phyloP scores from a whole-genome alignment of 1,139 yeast genomes.

The Blastobotrys elegans region DNA sequence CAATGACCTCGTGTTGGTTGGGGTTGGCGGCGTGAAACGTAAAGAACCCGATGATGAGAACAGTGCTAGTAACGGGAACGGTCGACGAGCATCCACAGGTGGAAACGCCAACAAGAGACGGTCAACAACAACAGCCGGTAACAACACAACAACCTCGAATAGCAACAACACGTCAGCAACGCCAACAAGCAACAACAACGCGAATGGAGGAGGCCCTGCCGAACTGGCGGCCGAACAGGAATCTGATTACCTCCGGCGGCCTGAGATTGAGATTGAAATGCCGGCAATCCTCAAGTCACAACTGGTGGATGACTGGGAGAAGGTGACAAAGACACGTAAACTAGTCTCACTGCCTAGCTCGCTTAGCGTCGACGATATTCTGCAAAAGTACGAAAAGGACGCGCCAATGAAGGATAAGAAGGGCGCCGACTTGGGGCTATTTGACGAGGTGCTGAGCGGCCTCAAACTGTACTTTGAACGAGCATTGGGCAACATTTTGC shows the following conservation, averaged over 20 bases:
- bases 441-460: constrained; percentile 66
- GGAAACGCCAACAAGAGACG: not conserved
- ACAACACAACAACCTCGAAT: constrained; percentile 29
- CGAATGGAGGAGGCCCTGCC: constrained; percentile 36
- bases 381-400: constrained; percentile 42
- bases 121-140: constrained; percentile 15
- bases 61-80: not conserved
- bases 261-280: constrained; percentile 51
- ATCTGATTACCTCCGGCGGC: constrained; percentile 38
- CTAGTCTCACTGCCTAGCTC: constrained; percentile 57
- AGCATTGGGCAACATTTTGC: constrained; percentile 62
- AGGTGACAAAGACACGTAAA: constrained; percentile 72
- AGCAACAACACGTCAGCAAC: not conserved
- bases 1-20: constrained; percentile 8
- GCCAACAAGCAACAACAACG: not conserved
- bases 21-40: not conserved
- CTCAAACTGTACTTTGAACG: constrained; percentile 72
- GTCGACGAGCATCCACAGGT: not conserved
- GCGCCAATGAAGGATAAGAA: constrained; percentile 23
- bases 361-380: constrained; percentile 47
- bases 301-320: constrained; percentile 92
- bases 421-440: constrained; percentile 45
- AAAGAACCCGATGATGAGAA: constrained; percentile 4
- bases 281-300: constrained; percentile 64
- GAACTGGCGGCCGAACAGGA: constrained; percentile 38